These are phyloP conservation scores for Ambrosia artemisiifolia DNA, from an alignment of 129 eudicot genomes.

Conservation along the genomic window DNA sequence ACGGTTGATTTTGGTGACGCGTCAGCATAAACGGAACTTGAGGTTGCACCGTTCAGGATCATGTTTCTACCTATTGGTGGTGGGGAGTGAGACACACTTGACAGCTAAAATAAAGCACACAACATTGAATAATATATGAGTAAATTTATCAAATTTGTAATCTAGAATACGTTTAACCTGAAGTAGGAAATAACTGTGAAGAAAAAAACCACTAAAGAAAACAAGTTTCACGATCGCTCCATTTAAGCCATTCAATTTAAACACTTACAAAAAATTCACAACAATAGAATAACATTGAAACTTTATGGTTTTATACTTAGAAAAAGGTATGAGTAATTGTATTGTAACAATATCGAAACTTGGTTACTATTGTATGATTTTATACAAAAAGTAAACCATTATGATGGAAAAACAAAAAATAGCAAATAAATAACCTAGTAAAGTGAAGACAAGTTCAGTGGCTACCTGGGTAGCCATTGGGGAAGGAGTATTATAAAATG, in stretches of 20 bases:
- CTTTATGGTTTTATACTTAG: no score
- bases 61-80: constrained; percentile 82
- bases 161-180: not conserved
- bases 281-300: no score
- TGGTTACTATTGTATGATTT: not conserved
- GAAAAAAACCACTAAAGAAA: no score
- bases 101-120: constrained; percentile 49
- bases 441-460: not conserved
- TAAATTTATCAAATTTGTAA: constrained; percentile 2
- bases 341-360: no score
- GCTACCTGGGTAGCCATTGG: constrained; percentile 88
- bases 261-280: no score
- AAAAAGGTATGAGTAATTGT: no score
- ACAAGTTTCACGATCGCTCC: no score
- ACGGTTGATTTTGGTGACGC: constrained; percentile 40
- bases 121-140: constrained; percentile 2
- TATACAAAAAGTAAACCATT: not conserved
- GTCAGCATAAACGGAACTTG: constrained; percentile 49
- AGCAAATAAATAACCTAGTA: not conserved
- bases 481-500: constrained; percentile 86
- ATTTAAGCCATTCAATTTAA: no score
- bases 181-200: no score
- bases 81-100: constrained; percentile 68
- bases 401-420: not conserved
- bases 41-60: constrained; percentile 52